phyloP scores from a whole-genome alignment of 495 filamentous ascomycete genomes.

The Penicillium macrosclerotiorum region DNA sequence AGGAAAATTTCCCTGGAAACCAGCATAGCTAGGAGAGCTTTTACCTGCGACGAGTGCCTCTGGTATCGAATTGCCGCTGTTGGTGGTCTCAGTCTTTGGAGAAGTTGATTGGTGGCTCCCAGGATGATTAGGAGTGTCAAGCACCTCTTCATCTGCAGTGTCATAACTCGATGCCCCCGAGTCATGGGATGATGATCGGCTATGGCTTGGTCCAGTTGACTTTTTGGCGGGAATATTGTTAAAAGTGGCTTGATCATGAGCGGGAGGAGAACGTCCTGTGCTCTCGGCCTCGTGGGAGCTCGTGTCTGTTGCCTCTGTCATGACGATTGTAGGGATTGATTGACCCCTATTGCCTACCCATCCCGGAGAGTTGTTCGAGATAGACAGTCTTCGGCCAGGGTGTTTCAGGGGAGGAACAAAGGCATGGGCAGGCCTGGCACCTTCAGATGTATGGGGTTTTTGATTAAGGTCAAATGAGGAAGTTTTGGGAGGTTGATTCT shows the following conservation, averaged over 20 bases:
- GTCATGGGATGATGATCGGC: conserved; percentile 14
- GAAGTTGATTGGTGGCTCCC: not conserved
- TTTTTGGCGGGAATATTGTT: not conserved
- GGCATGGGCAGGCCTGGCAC: not conserved
- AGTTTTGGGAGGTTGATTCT: not conserved
- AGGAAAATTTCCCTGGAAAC: not conserved
- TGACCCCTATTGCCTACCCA: not conserved
- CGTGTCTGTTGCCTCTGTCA: not conserved
- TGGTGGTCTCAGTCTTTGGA: not conserved
- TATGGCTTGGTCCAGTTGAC: conserved; percentile 4
- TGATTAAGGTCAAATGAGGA: not conserved
- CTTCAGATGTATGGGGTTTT: not conserved
- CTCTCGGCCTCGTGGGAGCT: not conserved
- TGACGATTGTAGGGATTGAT: not conserved
- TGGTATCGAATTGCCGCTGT: not conserved
- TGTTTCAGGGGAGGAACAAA: conserved; percentile 11
- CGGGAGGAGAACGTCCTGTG: not conserved
- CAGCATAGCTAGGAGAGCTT: not conserved
- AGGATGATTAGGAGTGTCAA: conserved; percentile 17
- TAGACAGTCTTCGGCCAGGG: conserved; percentile 4
- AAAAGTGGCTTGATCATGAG: not conserved
- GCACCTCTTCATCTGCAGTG: conserved; percentile 36
- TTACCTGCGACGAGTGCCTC: not conserved
- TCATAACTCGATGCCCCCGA: conserved; percentile 33
- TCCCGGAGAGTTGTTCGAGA: not conserved